Base-by-base conservation (phyloP, 164 flowering plant genomes). In the Magnolia changhungtana region DNA sequence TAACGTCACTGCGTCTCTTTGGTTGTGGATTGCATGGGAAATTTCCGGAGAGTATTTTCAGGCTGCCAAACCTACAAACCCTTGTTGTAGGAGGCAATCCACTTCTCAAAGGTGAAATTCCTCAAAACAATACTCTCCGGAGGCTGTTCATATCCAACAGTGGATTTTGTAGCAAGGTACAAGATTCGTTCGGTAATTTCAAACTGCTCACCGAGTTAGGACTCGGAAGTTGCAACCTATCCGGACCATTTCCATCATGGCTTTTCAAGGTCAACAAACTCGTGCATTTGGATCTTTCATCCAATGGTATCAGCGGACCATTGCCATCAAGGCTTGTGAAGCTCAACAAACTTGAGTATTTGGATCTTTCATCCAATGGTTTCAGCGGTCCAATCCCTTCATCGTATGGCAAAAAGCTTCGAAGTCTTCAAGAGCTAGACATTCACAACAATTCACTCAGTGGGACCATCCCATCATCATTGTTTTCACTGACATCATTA, bases 11-110 rank as follows among this genome's bases (percentile, higher is more conserved):
- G 64, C 23, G 21, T 24, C 78, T 87, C 18, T 50, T 69, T 7
- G 8, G 6, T 16, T 81, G 74, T 63, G 71, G 37, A 1, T 73
- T 85, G 51, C 0, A 4, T 10, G 86, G 89, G 19, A 24, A 20
- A 37, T 76, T 85, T 55, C 89, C 87, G 5, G 11, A 71, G n/a
- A 74, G 71, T 37, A 81, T 83, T 27, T 77, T 87, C 24, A 52
- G 69, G 72, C n/a, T 80, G 59, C 71, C 65, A 20, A 81, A 79
- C 0, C 75, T 82, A 4, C 74, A 74, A 72, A 67, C 3, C 55
- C 73, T 86, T 31, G 84, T 82, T 51, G 11, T 84, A 8, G 76
- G 84, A 20, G 0, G 5, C 58, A 85, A 85, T 51, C 9, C 18
- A 3, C 5, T 20, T 1, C 84, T 87, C 24, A 51, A 27, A 1